Base-by-base conservation (phyloP, 208 protist species). In the Trypanosoma brucei region DNA sequence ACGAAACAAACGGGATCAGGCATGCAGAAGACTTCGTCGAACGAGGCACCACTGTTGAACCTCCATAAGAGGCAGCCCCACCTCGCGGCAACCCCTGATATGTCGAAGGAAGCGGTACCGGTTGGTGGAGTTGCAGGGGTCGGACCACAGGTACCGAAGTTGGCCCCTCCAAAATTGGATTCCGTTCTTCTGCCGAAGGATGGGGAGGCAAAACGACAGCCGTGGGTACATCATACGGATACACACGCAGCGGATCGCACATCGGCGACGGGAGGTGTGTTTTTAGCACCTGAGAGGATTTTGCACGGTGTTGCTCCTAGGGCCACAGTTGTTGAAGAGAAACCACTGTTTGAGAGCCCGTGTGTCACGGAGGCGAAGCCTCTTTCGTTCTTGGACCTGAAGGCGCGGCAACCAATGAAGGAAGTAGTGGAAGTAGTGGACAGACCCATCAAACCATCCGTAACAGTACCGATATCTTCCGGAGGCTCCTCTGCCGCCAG, bases 371-470 rank as follows among this genome's bases (percentile, higher is more conserved):
- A 50, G 22, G n/a, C 14, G 44, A 69, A 58, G 36, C 3, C 30
- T 2, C 45, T 37, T 33, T 22, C 45, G 44, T 2, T 58, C 22
- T 34, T 60, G 5, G 65, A 70, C 30, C 57, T 38, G 40, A 40
- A 57, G 37, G 50, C 64, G 22, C 2, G 33, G 37, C 34, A 42
- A 11, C 5, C 54, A 4, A 51, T 70, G 60, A 58, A 70, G 50
- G 58, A 50, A 34, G 5, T 50, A 51, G 11, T 31, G 13, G 11
- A 8, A 33, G 22, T 14, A 6, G 40, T 62, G 39, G 36, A 54
- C 42, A 68, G 36, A 51, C 14, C 55, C 35, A 22, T 52, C 35
- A 72, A 53, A 40, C 78, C 72, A 22, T 74, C 69, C 45, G 72
- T 63, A 36, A 55, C 60, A 1, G 65, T 70, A 9, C 57, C 59